These are phyloP conservation scores for Cinnamomum chago DNA, from an alignment of 164 flowering plant species.

Conservation along the genomic window DNA sequence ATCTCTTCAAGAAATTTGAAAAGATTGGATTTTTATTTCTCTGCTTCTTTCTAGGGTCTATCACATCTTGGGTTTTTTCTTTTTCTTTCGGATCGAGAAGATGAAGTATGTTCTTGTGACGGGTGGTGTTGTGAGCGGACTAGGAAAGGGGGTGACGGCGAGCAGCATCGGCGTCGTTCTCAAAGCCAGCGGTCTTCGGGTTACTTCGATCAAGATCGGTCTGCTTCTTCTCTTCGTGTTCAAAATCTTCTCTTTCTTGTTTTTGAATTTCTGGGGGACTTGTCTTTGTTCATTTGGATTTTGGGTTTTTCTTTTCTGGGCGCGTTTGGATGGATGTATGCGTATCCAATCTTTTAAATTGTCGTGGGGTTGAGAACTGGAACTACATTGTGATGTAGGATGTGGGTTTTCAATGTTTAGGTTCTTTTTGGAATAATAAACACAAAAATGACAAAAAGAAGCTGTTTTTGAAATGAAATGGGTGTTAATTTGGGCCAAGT, in stretches of 20 bases:
- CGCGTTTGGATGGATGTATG: neutral
- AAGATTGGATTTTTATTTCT: too few relatives aligned
- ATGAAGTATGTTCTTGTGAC: neutral
- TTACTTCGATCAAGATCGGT: constrained; percentile 77
- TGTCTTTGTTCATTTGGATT: neutral
- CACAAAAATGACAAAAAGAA: too few relatives aligned
- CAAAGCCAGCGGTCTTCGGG: constrained; percentile 89
- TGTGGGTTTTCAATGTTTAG: too few relatives aligned
- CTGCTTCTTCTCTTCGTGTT: neutral
- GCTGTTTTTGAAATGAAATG: neutral
- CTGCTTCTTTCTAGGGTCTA: too few relatives aligned
- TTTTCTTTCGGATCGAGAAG: neutral
- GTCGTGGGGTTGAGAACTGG: too few relatives aligned
- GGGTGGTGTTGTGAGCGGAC: constrained; percentile 96
- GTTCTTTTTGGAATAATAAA: too few relatives aligned
- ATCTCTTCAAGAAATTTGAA: neutral
- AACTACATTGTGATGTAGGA: too few relatives aligned
- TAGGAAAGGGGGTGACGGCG: constrained; percentile 96
- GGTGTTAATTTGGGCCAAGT: neutral
- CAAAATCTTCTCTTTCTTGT: too few relatives aligned
- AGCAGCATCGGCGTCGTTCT: constrained; percentile 93
- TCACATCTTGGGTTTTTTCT: too few relatives aligned
- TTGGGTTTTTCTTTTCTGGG: neutral
- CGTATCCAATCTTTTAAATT: too few relatives aligned
- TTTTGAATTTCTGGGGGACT: neutral